A percentile compares a stretch with the other conserved stretches of the same genome.
Conservation (phyloP, 2,329 filamentous ascomycete species). For the Colletotrichum zoysiae region DNA sequence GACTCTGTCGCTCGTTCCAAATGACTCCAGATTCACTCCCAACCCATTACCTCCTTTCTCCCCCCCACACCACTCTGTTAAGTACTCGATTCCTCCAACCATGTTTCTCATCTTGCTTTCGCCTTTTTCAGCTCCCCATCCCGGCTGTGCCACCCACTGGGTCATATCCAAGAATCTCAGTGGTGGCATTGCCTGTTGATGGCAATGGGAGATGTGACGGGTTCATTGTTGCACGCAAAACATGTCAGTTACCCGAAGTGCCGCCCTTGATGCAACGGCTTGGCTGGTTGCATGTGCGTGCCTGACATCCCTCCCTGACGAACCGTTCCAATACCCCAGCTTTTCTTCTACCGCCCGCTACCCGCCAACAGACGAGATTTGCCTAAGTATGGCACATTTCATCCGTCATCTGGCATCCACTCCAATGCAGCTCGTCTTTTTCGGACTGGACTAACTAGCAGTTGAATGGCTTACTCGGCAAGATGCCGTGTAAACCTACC, state of each 20-base stretch:
- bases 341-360: conserved; percentile 38
- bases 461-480: background rate
- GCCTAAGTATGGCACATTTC: conserved; percentile 23
- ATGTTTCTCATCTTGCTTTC: conserved; percentile 17
- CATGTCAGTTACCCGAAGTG: conserved; percentile 1
- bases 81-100: conserved; percentile 28
- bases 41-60: background rate
- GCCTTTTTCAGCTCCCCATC: background rate
- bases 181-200: conserved; percentile 1
- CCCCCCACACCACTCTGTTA: conserved; percentile 14
- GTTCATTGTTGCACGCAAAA: background rate
- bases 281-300: conserved; percentile 8
- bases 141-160: background rate
- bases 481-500: background rate
- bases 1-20: conserved; percentile 22
- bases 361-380: conserved; percentile 20
- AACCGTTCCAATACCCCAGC: conserved; percentile 30
- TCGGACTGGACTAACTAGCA: background rate
- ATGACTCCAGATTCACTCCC: conserved; percentile 21
- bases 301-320: conserved; percentile 24
- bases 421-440: conserved; percentile 23
- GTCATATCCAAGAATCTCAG: background rate
- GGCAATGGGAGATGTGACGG: background rate
- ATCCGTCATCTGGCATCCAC: conserved; percentile 20
- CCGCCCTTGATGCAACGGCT: conserved; percentile 9